Percentiles rank a stretch among this genome's conserved stretches.
phyloP scores from a whole-genome alignment of 2,329 filamentous ascomycete genomes.

The Apiospora sp. region DNA sequence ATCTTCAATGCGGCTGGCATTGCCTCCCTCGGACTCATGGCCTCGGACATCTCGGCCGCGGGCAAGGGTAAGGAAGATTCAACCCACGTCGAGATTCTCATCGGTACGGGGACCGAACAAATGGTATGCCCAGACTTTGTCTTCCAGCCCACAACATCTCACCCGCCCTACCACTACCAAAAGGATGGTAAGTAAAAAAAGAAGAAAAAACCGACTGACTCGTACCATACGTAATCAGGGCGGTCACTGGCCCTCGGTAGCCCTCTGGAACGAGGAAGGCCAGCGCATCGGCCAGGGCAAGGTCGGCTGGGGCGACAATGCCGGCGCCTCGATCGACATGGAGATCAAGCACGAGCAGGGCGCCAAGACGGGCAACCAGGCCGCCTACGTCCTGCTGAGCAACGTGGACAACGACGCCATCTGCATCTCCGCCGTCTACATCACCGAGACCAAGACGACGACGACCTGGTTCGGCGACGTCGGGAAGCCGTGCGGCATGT shows the following conservation, averaged over 20 bases:
- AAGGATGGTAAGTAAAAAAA: no score
- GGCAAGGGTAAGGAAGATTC: neutral
- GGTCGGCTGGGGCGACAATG: slow-evolving; percentile 21
- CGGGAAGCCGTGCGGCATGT: slow-evolving; percentile 33
- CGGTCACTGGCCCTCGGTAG: slow-evolving; percentile 30
- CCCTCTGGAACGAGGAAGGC: slow-evolving; percentile 33
- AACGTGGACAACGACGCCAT: slow-evolving; percentile 35
- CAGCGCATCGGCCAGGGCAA: slow-evolving; percentile 31
- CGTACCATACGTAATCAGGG: slow-evolving; percentile 27
- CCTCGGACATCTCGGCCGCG: no score
- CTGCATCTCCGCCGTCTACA: slow-evolving; percentile 33
- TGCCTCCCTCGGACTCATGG: slow-evolving; percentile 5
- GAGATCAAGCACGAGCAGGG: neutral
- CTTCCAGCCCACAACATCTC: no score
- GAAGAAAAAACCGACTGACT: no score
- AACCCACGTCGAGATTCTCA: no score
- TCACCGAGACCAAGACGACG: slow-evolving; percentile 30
- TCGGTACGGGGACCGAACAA: no score
- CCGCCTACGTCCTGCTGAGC: slow-evolving; percentile 34
- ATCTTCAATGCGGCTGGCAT: slow-evolving; percentile 23
- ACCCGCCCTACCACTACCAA: no score
- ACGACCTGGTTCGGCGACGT: slow-evolving; percentile 34
- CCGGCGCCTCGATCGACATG: slow-evolving; percentile 12
- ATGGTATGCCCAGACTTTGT: no score
- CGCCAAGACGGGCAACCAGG: slow-evolving; percentile 23